These are phyloP conservation scores for Globisporangium emineosum DNA, from an alignment of 352 stramenopile genomes.

Conservation along the genomic window DNA sequence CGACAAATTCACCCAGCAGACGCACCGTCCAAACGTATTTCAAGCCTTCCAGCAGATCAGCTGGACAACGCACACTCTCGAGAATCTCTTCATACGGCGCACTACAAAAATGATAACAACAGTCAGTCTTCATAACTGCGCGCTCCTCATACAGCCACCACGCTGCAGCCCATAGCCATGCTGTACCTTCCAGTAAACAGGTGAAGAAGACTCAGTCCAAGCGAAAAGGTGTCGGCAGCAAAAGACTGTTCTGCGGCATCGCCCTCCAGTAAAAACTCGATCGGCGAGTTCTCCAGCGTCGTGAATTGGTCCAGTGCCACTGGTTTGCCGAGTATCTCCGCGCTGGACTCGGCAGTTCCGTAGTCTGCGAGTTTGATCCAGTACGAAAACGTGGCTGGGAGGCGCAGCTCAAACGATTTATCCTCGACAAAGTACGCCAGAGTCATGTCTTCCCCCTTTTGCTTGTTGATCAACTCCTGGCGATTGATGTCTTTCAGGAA, in stretches of 20 bases:
- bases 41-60: slow-evolving; percentile 76
- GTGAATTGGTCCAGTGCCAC: slow-evolving; percentile 95
- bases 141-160: neutral
- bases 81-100: slow-evolving; percentile 98
- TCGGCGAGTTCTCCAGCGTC: slow-evolving; percentile 97
- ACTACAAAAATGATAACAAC: slow-evolving; percentile 28
- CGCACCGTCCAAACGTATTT: slow-evolving; percentile 87
- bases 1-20: slow-evolving; percentile 1
- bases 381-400: slow-evolving; percentile 66
- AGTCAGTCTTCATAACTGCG: neutral
- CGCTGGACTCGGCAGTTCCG: slow-evolving; percentile 92
- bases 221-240: slow-evolving; percentile 93
- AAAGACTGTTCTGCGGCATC: slow-evolving; percentile 89
- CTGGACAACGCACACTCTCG: slow-evolving; percentile 89
- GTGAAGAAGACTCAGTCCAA: slow-evolving; percentile 96
- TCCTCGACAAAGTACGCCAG: slow-evolving; percentile 67
- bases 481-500: slow-evolving; percentile 89
- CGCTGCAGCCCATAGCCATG: neutral
- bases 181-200: slow-evolving; percentile 92
- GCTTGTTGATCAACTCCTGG: slow-evolving; percentile 27
- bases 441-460: slow-evolving; percentile 32
- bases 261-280: slow-evolving; percentile 95
- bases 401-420: slow-evolving; percentile 46
- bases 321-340: slow-evolving; percentile 82
- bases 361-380: slow-evolving; percentile 98